Evolutionary conservation across 768 basidiomycete genomes (phyloP).

Genomic region (Leccinum longicurvipes): DNA sequence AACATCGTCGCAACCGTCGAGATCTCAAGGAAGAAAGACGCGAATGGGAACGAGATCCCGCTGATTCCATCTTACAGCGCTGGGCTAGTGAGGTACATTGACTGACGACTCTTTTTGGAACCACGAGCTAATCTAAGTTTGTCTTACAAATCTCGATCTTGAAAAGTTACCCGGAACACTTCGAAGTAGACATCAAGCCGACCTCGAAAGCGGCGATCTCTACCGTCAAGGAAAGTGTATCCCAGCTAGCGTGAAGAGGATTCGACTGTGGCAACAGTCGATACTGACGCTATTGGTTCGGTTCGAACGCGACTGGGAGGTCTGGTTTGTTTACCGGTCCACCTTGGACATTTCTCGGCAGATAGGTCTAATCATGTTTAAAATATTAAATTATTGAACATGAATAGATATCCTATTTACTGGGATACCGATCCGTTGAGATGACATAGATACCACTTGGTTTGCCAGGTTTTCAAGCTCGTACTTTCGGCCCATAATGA

Average conservation of each 20-base stretch:
- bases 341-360: not conserved
- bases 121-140: not conserved
- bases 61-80: not conserved
- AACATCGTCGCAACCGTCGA: slow-evolving; percentile 5
- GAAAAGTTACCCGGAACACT: slow-evolving; percentile 9
- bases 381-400: too few relatives aligned
- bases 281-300: not conserved
- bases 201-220: slow-evolving; percentile 8
- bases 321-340: not conserved
- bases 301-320: not conserved
- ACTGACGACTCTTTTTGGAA: not conserved
- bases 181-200: slow-evolving; percentile 12
- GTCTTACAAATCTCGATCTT: not conserved
- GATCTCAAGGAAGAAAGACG: slow-evolving; percentile 8
- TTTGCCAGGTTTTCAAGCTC: too few relatives aligned
- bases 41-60: slow-evolving; percentile 7
- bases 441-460: not conserved
- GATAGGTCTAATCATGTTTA: not conserved
- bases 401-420: not conserved
- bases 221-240: slow-evolving; percentile 5
- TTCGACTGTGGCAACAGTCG: not conserved
- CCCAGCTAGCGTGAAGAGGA: not conserved
- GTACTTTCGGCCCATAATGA: too few relatives aligned
- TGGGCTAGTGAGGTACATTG: slow-evolving; percentile 10
- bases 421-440: not conserved